Conservation (phyloP, 441 rosid species). For the Metrosideros polymorpha region DNA sequence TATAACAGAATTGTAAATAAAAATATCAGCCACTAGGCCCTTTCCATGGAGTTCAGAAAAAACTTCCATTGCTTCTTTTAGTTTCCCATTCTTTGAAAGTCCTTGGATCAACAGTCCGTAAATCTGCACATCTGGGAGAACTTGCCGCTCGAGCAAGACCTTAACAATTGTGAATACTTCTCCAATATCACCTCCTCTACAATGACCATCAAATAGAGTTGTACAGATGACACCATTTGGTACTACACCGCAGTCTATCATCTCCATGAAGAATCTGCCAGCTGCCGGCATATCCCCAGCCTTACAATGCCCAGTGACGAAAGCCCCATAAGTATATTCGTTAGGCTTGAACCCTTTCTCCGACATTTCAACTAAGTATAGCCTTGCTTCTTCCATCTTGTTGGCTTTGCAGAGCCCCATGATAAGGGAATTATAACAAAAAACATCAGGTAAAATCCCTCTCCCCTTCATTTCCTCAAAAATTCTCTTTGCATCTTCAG, state of each 20-base stretch:
- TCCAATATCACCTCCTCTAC: constrained; percentile 41
- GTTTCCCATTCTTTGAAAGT: constrained; percentile 47
- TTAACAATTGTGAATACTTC: constrained; percentile 49
- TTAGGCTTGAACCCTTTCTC: constrained; percentile 59
- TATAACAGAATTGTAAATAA: constrained; percentile 41
- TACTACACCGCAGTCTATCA: constrained; percentile 43
- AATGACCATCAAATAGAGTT: constrained; percentile 49
- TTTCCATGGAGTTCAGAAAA: constrained; percentile 49
- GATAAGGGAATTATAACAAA: constrained; percentile 66
- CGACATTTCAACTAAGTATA: constrained; percentile 42
- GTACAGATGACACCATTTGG: constrained; percentile 50
- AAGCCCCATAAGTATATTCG: constrained; percentile 58
- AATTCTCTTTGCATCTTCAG: constrained; percentile 40
- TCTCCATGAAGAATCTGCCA: constrained; percentile 46
- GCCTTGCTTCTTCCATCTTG: constrained; percentile 67
- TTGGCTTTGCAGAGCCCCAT: constrained; percentile 72
- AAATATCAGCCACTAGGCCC: constrained; percentile 43
- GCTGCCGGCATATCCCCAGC: constrained; percentile 56
- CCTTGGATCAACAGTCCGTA: constrained; percentile 54
- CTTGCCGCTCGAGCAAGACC: constrained; percentile 42
- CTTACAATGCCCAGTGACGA: constrained; percentile 52
- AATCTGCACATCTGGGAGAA: constrained; percentile 38
- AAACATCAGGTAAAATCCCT: constrained; percentile 53
- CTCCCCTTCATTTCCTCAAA: constrained; percentile 46
- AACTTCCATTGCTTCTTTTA: constrained; percentile 45